Conservation (phyloP, 805 yeast genomes). For the Suhomyces kilbournensis region DNA sequence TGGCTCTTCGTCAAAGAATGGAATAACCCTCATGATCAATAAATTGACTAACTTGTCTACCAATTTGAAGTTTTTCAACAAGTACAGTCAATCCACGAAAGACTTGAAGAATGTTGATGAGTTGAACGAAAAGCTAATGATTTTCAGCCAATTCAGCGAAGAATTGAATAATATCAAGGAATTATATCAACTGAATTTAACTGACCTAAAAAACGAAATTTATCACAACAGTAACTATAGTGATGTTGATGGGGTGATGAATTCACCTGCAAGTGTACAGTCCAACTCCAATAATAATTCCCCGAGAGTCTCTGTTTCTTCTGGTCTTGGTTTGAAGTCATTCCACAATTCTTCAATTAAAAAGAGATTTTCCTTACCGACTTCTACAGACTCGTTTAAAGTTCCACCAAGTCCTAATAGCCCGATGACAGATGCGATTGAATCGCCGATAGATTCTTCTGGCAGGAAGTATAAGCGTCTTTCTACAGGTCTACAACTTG, state of each 20-base stretch:
- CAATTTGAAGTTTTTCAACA: constrained; percentile 36
- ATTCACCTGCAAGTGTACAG: constrained; percentile 9
- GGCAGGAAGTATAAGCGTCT: constrained; percentile 28
- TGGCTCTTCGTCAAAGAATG: constrained; percentile 4
- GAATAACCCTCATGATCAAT: constrained; percentile 23
- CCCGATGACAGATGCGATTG: constrained; percentile 2
- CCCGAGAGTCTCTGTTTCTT: constrained; percentile 7
- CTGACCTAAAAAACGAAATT: constrained; percentile 23
- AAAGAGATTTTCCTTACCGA: constrained; percentile 23
- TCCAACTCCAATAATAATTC: constrained; percentile 5
- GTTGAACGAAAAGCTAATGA: constrained; percentile 33
- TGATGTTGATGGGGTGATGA: background rate
- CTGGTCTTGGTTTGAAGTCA: constrained; percentile 22
- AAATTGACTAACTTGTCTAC: constrained; percentile 31
- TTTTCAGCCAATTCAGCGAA: constrained; percentile 33
- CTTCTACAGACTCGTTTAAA: constrained; percentile 3
- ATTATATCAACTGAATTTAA: constrained; percentile 27
- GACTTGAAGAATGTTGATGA: constrained; percentile 27
- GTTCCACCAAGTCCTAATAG: background rate
- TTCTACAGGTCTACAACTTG: constrained; percentile 37
- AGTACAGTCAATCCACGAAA: constrained; percentile 33
- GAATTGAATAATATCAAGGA: constrained; percentile 29
- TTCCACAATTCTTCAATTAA: constrained; percentile 33
- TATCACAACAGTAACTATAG: constrained; percentile 6
- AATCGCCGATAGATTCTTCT: constrained; percentile 11